Conservation (phyloP, 345 rosid genomes). For the Citrus cavaleriei region DNA sequence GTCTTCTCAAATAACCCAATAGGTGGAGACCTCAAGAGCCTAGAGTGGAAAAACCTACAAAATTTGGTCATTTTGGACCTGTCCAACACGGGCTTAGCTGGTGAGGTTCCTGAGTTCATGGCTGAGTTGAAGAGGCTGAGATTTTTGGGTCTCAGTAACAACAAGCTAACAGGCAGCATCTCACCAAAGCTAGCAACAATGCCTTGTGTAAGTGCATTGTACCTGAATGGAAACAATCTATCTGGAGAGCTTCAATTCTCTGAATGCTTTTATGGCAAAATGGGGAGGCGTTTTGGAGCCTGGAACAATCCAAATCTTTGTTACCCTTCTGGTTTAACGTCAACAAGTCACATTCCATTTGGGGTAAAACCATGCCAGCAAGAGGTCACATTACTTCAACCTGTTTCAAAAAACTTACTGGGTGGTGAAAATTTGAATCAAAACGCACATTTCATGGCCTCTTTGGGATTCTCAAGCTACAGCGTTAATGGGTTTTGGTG, state of each 20-base stretch:
- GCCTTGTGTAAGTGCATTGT: conserved; percentile 60
- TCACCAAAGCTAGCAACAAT: conserved; percentile 53
- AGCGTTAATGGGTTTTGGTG: conserved; percentile 17
- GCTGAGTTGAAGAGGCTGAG: conserved; percentile 62
- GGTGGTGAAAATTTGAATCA: conserved; percentile 17
- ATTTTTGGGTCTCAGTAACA: conserved; percentile 69
- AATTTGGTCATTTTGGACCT: conserved; percentile 69
- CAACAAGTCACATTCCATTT: conserved; percentile 43
- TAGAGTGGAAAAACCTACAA: conserved; percentile 54
- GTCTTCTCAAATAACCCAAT: conserved; percentile 59
- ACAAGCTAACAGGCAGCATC: conserved; percentile 58
- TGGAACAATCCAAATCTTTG: conserved; percentile 88
- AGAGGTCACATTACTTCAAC: conserved; percentile 29
- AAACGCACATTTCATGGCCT: conserved; percentile 24
- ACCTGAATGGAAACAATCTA: conserved; percentile 75
- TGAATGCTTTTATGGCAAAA: conserved; percentile 45
- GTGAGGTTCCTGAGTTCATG: conserved; percentile 64
- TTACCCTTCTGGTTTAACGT: conserved; percentile 33
- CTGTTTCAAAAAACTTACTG: conserved; percentile 33
- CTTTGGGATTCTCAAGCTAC: conserved; percentile 44
- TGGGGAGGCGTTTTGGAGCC: conserved; percentile 84
- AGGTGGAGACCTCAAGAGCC: conserved; percentile 44
- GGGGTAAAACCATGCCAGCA: conserved; percentile 68
- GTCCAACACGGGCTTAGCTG: conserved; percentile 44
- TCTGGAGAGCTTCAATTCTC: conserved; percentile 72